Evolutionary conservation across 1,284 basidiomycete species (phyloP), one percentile per base, ranked within the genome.

Genomic region (Meira miltonrushii): DNA sequence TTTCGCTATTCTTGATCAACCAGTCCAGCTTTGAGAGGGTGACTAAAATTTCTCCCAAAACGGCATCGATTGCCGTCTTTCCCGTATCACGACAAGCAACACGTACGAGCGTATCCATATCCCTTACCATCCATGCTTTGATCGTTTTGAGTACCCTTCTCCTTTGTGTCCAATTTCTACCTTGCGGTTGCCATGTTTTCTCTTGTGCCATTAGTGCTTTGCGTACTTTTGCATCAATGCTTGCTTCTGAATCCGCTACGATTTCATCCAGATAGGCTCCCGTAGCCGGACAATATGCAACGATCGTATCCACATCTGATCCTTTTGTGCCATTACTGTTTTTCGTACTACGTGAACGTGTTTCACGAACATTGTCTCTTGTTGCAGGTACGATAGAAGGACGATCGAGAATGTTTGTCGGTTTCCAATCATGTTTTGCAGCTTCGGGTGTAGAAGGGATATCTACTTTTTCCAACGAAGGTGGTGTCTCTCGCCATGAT

Each of bases 31-130:
- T 78, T 41, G 61, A 57, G 53, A 64, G 63, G 2, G 72, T 74
- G 3, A 72, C 75, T 17, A 77, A 59, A 17, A 75, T 60, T 61
- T 76, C 72, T 8, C 76, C 77, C 41, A 79, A 57, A 82, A 81
- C 69, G 88, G 84, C 47, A 81, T 84, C 75, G 84, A 88, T 77
- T 71, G 92, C 92, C 38, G 94, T 97, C 82, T 97, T 98, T 59
- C 94, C 94, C 0, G 92, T 92, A 79, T 98, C 94, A 39, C 93
- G 83, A 73, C 89, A 91, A 39, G 91, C 91, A n/a, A 95, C 88
- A 49, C 86, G 83, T 7, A 90, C 90, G 69, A 92, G 90, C 19
- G 81, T 80, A 60, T 93, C 88, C 80, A 92, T 86, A 69, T 94
- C 90, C 66, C 87, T 85, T 28, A 94, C 85, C 12, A 94, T 82